A percentile compares a stretch with the other conserved stretches of the same genome.
Conservation (phyloP, 2,329 filamentous ascomycete genomes). For the Claviceps digitariae region DNA sequence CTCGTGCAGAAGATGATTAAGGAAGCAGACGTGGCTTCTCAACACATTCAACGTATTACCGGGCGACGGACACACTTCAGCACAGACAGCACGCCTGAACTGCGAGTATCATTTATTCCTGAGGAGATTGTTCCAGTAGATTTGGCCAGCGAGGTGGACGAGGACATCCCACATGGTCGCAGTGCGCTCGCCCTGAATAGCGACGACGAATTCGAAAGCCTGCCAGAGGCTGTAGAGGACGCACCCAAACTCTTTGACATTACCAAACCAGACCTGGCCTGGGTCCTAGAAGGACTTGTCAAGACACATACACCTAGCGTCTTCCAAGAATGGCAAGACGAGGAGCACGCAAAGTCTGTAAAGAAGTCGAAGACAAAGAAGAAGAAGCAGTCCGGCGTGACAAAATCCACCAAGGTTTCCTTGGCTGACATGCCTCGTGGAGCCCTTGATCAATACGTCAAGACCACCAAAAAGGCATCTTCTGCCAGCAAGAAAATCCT, state of each 20-base stretch:
- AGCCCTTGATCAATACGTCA: conserved; percentile 28
- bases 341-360: conserved; percentile 10
- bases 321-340: conserved; percentile 16
- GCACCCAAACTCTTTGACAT: conserved; percentile 45
- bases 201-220: conserved; percentile 48
- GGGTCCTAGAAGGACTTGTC: conserved; percentile 25
- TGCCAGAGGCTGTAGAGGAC: conserved; percentile 13
- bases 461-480: conserved; percentile 21
- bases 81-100: conserved; percentile 62
- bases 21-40: conserved; percentile 17
- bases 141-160: conserved; percentile 57
- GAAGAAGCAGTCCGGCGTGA: conserved; percentile 9
- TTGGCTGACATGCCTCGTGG: conserved; percentile 13
- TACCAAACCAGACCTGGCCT: conserved; percentile 38
- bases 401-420: conserved; percentile 9
- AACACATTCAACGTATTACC: conserved; percentile 51
- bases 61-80: conserved; percentile 55
- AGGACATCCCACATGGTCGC: conserved; percentile 35
- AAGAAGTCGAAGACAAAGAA: conserved; percentile 7
- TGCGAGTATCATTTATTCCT: conserved; percentile 68
- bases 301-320: conserved; percentile 13
- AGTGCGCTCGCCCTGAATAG: conserved; percentile 47
- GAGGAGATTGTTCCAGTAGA: conserved; percentile 66
- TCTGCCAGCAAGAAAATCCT: background rate
- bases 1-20: conserved; percentile 44